A percentile compares a stretch with the other conserved stretches of the same genome.
These are phyloP conservation scores for Lasiodiplodia citricola DNA, from an alignment of 2,329 filamentous ascomycete species.

Conservation along the genomic window DNA sequence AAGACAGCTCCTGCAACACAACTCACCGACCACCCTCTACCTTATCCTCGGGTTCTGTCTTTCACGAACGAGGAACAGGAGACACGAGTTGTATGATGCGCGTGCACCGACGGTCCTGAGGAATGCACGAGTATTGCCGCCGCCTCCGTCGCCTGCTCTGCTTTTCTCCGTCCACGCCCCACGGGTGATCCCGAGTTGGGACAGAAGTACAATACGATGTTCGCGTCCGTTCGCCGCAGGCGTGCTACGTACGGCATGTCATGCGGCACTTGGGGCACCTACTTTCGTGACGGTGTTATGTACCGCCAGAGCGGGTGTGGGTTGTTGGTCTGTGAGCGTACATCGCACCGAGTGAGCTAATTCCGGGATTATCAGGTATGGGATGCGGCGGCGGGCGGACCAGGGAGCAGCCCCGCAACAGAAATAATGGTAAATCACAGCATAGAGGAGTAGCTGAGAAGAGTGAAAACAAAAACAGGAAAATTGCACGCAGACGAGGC, in stretches of 20 bases:
- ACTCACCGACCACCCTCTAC: neutral
- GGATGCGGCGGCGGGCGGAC: neutral
- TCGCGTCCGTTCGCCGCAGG: neutral
- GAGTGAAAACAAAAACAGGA: neutral
- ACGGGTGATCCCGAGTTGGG: slow-evolving; percentile 7
- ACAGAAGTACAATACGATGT: neutral
- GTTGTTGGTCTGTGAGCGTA: neutral
- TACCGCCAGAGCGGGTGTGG: neutral
- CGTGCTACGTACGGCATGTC: neutral
- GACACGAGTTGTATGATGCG: neutral
- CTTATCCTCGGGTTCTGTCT: neutral
- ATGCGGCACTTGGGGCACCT: neutral
- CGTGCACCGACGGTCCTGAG: neutral
- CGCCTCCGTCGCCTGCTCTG: neutral
- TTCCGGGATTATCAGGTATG: neutral
- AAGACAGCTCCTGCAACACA: neutral
- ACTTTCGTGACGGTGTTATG: neutral
- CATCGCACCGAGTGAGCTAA: neutral
- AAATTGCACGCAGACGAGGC: neutral
- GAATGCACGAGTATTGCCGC: neutral
- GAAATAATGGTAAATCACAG: neutral
- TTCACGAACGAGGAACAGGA: neutral
- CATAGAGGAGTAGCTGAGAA: neutral
- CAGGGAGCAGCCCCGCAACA: neutral
- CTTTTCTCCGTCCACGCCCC: neutral